These are phyloP conservation scores for Trichothecium sympodiale DNA, from an alignment of 2,329 filamentous ascomycete species.

Conservation along the genomic window DNA sequence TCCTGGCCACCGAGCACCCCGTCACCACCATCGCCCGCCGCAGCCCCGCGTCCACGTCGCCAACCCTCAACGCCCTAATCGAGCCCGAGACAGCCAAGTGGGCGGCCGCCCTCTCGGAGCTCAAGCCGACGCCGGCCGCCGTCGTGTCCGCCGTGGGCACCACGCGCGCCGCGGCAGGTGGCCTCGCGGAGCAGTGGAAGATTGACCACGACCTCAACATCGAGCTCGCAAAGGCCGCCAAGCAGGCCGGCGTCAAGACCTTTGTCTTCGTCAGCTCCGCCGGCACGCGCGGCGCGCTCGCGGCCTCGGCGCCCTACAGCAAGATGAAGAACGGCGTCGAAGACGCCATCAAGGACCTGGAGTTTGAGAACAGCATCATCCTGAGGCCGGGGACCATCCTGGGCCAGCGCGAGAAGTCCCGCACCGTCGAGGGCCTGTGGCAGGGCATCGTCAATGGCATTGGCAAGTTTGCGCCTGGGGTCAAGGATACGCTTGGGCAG, in stretches of 20 bases:
- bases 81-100: constrained; percentile 60
- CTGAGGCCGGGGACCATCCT: constrained; percentile 64
- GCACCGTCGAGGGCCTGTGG: constrained; percentile 46
- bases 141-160: constrained; percentile 76
- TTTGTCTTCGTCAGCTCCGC: constrained; percentile 66
- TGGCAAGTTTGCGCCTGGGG: constrained; percentile 38
- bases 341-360: constrained; percentile 58
- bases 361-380: constrained; percentile 70
- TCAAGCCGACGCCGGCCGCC: constrained; percentile 45
- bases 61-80: constrained; percentile 52
- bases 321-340: constrained; percentile 84
- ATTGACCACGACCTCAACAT: constrained; percentile 84
- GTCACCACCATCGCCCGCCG: constrained; percentile 59
- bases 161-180: constrained; percentile 63
- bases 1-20: constrained; percentile 42
- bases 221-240: constrained; percentile 64
- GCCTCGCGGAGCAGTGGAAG: constrained; percentile 69
- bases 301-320: constrained; percentile 37
- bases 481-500: constrained; percentile 60
- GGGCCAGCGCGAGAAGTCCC: constrained; percentile 53
- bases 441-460: constrained; percentile 43
- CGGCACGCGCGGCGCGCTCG: constrained; percentile 30
- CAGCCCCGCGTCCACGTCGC: constrained; percentile 39
- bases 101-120: constrained; percentile 45
- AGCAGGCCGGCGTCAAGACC: constrained; percentile 57